These are phyloP conservation scores for Neurospora sp. DNA, from an alignment of 495 filamentous ascomycete species.

Conservation along the genomic window DNA sequence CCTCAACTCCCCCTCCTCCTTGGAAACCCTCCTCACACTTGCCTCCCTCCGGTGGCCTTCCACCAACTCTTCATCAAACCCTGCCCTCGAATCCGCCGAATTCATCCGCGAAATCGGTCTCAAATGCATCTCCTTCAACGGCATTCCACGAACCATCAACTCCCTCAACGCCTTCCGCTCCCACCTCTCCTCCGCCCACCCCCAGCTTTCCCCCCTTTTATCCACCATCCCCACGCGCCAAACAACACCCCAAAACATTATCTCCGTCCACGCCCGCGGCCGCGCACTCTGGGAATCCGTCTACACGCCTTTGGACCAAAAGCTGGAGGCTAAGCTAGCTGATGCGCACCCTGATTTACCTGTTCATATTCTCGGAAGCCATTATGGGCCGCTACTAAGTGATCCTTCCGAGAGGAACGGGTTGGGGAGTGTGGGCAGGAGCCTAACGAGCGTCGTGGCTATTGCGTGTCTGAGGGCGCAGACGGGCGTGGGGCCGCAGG, in stretches of 20 bases:
- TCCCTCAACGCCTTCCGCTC: constrained; percentile 56
- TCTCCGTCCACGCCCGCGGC: constrained; percentile 44
- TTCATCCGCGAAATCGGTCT: constrained; percentile 70
- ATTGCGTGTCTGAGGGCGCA: constrained; percentile 62
- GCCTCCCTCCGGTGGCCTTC: constrained; percentile 27
- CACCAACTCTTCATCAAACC: neutral
- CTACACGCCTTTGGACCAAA: constrained; percentile 60
- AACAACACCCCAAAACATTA: constrained; percentile 39
- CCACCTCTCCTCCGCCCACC: constrained; percentile 41
- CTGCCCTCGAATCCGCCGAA: constrained; percentile 49
- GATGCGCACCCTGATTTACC: constrained; percentile 67
- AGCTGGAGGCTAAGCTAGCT: constrained; percentile 55
- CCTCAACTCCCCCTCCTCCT: constrained; percentile 27
- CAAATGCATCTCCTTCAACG: constrained; percentile 80
- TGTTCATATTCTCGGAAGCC: constrained; percentile 59
- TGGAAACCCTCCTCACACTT: constrained; percentile 32
- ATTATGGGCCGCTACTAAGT: constrained; percentile 61
- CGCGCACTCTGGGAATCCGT: constrained; percentile 58
- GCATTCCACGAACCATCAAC: constrained; percentile 75
- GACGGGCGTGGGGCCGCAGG: constrained; percentile 70
- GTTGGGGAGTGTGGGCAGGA: constrained; percentile 46
- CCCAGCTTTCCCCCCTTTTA: constrained; percentile 21
- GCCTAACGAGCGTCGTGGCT: constrained; percentile 58
- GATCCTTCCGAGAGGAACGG: constrained; percentile 36
- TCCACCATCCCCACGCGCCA: constrained; percentile 37